Percentiles rank a stretch among this genome's conserved stretches.
Conservation (phyloP, 73 alveolate species). For the Halteria grandinella region DNA sequence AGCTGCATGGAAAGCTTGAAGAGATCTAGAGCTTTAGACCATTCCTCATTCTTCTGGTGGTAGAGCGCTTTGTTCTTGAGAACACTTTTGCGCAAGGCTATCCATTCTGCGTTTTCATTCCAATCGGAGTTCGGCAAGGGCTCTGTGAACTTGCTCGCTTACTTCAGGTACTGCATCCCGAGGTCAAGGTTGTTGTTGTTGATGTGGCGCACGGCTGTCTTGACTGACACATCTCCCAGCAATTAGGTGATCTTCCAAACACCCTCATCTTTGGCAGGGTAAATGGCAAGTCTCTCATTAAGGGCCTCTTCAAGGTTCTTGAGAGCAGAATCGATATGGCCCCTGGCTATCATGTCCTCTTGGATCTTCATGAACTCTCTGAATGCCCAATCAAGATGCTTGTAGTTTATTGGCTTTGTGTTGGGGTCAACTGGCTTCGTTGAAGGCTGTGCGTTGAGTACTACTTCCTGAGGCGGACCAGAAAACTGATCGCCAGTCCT, state of each 20-base stretch:
- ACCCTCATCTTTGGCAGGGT: constrained; percentile 29
- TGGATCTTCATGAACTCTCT: constrained; percentile 14
- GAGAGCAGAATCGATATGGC: constrained; percentile 13
- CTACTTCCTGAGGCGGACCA: too few relatives aligned
- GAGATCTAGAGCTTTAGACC: constrained; percentile 65
- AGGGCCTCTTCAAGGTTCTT: constrained; percentile 8
- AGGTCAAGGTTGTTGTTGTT: constrained; percentile 32
- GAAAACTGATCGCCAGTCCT: too few relatives aligned
- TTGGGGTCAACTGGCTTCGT: too few relatives aligned
- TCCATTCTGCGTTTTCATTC: constrained; percentile 61
- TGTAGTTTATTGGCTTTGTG: too few relatives aligned
- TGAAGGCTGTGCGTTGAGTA: too few relatives aligned
- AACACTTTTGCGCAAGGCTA: constrained; percentile 39
- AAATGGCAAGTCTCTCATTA: constrained; percentile 9
- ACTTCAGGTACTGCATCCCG: constrained; percentile 40
- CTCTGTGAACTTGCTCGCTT: constrained; percentile 61
- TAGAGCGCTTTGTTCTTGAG: constrained; percentile 59
- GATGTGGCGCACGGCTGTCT: constrained; percentile 39
- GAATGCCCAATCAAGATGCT: constrained; percentile 34
- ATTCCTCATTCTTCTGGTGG: constrained; percentile 48
- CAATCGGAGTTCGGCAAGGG: constrained; percentile 62
- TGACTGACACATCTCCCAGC: constrained; percentile 49
- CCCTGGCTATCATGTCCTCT: constrained; percentile 24
- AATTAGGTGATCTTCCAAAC: constrained; percentile 51
- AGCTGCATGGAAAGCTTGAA: constrained; percentile 39